Base-by-base conservation (phyloP, 2,329 filamentous ascomycete genomes). In the Colletotrichum tamarilloi region DNA sequence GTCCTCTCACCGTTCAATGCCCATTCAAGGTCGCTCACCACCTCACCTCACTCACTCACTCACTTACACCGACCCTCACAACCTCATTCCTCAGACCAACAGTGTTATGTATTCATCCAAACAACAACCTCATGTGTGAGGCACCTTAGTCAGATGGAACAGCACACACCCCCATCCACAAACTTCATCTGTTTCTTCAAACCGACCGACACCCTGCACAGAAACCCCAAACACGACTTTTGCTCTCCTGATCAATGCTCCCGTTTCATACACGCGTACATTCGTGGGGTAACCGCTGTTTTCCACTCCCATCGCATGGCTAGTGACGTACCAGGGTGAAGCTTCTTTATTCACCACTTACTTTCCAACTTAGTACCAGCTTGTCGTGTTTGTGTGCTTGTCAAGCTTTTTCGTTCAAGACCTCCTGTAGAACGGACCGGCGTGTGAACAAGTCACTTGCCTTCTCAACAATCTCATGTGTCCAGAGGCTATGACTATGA, bases 201-300 rank as follows among this genome's bases (percentile, higher is more conserved):
- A 42, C 62, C 62, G 52, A 46, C 58, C 3, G 62, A 57, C 24
- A 38, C 46, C 30, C 32, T 62, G 71, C 71, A 62, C 68, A 35
- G 32, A 49, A 73, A 70, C 71, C 35, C 71, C 71, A 73, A 73
- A 73, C 71, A 70, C 71, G 60, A 30, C 67, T 58, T 59, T 42
- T n/a, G 26, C 60, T 53, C 14, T 68, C 38, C 60, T 62, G 71
- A 71, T 73, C 71, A 73, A 73, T 73, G 71, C 71, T 73, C 60
- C 55, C 62, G 71, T 73, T 73, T 73, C 71, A 73, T 53, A 28
- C 55, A 28, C 71, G 46, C 67, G 32, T 52, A 32, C 26, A 60
- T 22, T 70, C 56, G 56, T 62, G 55, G 67, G 46, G 60, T 52
- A 49, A 59, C 42, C 32, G 70, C 56, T 64, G 56, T 55, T 28